Percentiles rank a stretch among this genome's conserved stretches.
Evolutionary conservation across 176 grass and related monocot species (phyloP).

Genomic region (Oryza officinalis): DNA sequence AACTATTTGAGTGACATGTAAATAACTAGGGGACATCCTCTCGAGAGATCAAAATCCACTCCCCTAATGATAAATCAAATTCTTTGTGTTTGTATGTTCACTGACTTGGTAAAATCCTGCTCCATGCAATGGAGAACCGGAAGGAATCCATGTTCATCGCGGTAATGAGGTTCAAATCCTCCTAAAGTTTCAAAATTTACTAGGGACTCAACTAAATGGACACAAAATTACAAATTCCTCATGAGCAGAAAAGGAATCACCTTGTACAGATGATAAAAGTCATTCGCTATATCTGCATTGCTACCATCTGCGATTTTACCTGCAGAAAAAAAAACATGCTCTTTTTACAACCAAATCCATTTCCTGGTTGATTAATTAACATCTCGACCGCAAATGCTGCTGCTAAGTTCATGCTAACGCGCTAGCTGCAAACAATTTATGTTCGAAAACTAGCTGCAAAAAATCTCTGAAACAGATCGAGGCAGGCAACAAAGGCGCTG

Average conservation of each 20-base stretch:
- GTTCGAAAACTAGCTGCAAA: no score
- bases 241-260: constrained; percentile 1
- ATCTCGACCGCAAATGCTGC: no score
- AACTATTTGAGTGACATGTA: no score
- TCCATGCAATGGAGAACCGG: constrained; percentile 65
- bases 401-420: no score
- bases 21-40: no score
- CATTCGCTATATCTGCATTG: constrained; percentile 50
- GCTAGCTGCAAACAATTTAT: no score
- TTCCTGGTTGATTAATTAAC: no score
- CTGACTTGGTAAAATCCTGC: constrained; percentile 61
- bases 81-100: neutral
- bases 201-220: neutral
- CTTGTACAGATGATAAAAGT: constrained; percentile 74
- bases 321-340: neutral
- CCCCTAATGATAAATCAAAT: no score
- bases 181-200: constrained; percentile 28
- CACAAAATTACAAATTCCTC: neutral
- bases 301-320: constrained; percentile 56
- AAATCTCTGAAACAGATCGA: neutral
- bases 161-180: constrained; percentile 47
- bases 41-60: no score
- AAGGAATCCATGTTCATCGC: constrained; percentile 61
- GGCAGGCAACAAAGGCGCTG: no score
- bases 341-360: no score